Evolutionary conservation across 805 yeast species (phyloP).

Genomic region (Sungouiella thailandica): DNA sequence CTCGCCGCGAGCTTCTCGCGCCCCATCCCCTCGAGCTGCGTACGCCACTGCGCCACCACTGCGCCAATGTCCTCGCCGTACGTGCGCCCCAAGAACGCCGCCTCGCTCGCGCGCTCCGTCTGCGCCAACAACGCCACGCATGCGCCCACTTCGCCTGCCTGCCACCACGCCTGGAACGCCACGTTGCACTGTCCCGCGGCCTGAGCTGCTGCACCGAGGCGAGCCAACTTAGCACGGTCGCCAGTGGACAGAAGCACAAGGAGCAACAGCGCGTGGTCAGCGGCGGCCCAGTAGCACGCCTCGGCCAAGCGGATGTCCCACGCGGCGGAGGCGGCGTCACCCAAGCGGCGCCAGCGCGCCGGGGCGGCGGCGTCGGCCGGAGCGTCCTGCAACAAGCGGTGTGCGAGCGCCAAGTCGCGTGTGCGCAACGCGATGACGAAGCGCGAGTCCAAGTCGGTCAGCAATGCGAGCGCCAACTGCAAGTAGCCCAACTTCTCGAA

Average conservation of each 20-base stretch:
- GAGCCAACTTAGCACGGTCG: constrained; percentile 52
- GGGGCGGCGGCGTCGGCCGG: constrained; percentile 41
- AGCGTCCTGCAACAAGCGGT: constrained; percentile 41
- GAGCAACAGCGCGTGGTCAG: constrained; percentile 77
- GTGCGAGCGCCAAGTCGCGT: constrained; percentile 68
- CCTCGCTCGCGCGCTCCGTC: constrained; percentile 76
- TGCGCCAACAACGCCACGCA: constrained; percentile 63
- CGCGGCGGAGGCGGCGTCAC: constrained; percentile 73
- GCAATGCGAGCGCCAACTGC: constrained; percentile 75
- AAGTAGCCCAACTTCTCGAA: constrained; percentile 88
- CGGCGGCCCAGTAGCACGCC: constrained; percentile 70
- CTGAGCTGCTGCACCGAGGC: constrained; percentile 64
- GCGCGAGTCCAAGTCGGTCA: constrained; percentile 85
- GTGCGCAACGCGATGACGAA: constrained; percentile 84
- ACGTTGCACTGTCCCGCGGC: constrained; percentile 78
- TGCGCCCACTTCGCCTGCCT: constrained; percentile 61
- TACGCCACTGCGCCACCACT: constrained; percentile 61
- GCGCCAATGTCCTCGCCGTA: constrained; percentile 51
- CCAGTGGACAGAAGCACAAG: constrained; percentile 80
- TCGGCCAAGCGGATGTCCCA: constrained; percentile 83
- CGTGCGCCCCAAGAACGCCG: constrained; percentile 72
- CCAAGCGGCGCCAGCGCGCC: constrained; percentile 82
- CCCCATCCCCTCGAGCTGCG: constrained; percentile 42
- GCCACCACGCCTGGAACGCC: constrained; percentile 91
- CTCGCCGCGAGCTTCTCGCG: constrained; percentile 59